These are phyloP conservation scores for Sideroxylon spinosum DNA, from an alignment of 179 eudicot genomes.

Conservation along the genomic window DNA sequence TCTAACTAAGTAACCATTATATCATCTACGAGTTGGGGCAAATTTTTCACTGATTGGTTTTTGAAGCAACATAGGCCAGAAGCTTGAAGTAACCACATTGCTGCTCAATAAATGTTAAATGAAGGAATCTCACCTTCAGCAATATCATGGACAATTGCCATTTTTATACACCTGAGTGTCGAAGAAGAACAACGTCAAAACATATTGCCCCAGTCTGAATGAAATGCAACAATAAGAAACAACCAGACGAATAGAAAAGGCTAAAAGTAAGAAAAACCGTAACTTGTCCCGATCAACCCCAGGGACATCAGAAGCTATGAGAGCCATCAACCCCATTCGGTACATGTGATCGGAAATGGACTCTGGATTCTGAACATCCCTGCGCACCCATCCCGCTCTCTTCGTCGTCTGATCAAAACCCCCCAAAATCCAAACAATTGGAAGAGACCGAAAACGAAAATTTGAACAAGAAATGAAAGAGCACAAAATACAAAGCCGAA, in stretches of 20 bases:
- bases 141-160: slow-evolving; percentile 95
- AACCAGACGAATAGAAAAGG: background rate
- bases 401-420: slow-evolving; percentile 55
- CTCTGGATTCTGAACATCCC: slow-evolving; percentile 65
- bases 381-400: slow-evolving; percentile 86
- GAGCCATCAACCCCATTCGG: slow-evolving; percentile 94
- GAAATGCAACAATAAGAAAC: slow-evolving; percentile 1
- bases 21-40: background rate
- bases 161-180: slow-evolving; percentile 72
- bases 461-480: background rate
- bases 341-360: slow-evolving; percentile 96
- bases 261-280: slow-evolving; percentile 12
- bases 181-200: background rate
- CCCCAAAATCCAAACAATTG: slow-evolving; percentile 15
- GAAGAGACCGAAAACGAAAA: background rate
- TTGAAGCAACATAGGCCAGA: background rate
- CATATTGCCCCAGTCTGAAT: background rate
- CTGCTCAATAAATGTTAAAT: background rate
- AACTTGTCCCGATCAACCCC: slow-evolving; percentile 88
- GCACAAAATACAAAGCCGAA: background rate
- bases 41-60: background rate
- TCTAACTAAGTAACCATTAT: no score
- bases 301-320: slow-evolving; percentile 70
- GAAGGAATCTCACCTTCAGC: slow-evolving; percentile 68
- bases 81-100: background rate